Conservation (phyloP, 2,329 filamentous ascomycete genomes). For the Arthroderma sp. region DNA sequence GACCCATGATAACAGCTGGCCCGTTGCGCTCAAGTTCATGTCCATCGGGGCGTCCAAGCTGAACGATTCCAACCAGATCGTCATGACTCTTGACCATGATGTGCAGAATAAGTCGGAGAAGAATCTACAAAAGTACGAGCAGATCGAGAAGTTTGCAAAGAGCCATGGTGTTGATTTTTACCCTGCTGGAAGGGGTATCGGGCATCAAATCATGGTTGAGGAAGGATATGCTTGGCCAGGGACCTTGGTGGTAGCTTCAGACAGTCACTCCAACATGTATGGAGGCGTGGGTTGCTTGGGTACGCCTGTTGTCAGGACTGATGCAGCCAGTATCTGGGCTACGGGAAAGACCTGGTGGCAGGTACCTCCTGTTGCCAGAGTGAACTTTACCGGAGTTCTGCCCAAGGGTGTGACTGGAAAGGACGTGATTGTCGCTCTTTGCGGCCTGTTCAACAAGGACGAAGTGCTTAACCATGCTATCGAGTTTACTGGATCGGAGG, state of each 20-base stretch:
- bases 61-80: constrained; percentile 58
- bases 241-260: constrained; percentile 64
- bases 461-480: constrained; percentile 86
- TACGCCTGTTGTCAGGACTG: constrained; percentile 73
- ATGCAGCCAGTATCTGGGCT: constrained; percentile 75
- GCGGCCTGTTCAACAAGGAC: constrained; percentile 71
- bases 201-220: constrained; percentile 68
- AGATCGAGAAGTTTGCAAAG: constrained; percentile 71
- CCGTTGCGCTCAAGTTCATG: constrained; percentile 68
- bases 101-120: constrained; percentile 69
- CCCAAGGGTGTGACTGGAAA: constrained; percentile 79
- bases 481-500: constrained; percentile 70
- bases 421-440: constrained; percentile 84
- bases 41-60: constrained; percentile 66
- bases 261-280: constrained; percentile 67
- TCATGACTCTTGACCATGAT: constrained; percentile 79
- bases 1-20: constrained; percentile 78
- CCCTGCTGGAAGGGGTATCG: constrained; percentile 66
- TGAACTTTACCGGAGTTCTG: constrained; percentile 63
- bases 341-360: constrained; percentile 81
- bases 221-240: constrained; percentile 77
- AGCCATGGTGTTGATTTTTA: constrained; percentile 68
- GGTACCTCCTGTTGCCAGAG: constrained; percentile 68
- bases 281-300: constrained; percentile 67
- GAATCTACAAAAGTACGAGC: constrained; percentile 70